A percentile compares a stretch with the other conserved stretches of the same genome.
These are phyloP conservation scores for Rhynchospora breviuscula DNA, from an alignment of 176 grass and related monocot genomes.

Conservation along the genomic window DNA sequence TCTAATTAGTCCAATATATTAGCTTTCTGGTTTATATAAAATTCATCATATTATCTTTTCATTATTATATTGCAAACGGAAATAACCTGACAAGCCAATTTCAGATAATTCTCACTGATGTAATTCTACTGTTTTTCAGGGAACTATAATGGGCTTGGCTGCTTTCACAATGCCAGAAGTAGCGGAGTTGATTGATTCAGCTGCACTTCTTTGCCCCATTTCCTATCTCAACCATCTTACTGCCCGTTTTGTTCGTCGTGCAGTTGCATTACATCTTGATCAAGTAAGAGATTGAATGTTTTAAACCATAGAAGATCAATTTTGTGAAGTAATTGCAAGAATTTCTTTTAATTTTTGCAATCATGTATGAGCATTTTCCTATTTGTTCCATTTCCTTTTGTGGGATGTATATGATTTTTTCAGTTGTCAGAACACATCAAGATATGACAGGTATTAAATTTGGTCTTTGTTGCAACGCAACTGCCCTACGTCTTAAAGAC, in stretches of 20 bases:
- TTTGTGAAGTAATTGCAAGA: conserved; percentile 20
- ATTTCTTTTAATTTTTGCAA: neutral
- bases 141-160: conserved; percentile 94
- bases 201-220: conserved; percentile 97
- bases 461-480: neutral
- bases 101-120: neutral
- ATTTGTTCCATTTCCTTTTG: neutral
- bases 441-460: neutral
- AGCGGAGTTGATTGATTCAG: conserved; percentile 64
- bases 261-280: conserved; percentile 82
- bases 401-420: neutral
- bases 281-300: conserved; percentile 46
- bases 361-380: neutral
- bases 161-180: conserved; percentile 75
- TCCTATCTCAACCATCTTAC: conserved; percentile 84
- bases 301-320: conserved; percentile 22
- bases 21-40: neutral
- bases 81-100: neutral
- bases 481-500: neutral
- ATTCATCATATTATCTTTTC: neutral
- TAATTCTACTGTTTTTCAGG: conserved; percentile 37
- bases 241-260: conserved; percentile 72
- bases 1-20: neutral
- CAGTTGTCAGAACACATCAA: neutral
- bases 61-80: neutral